Evolutionary conservation across 2,329 filamentous ascomycete species (phyloP).

Genomic region (Cytospora leucostoma): DNA sequence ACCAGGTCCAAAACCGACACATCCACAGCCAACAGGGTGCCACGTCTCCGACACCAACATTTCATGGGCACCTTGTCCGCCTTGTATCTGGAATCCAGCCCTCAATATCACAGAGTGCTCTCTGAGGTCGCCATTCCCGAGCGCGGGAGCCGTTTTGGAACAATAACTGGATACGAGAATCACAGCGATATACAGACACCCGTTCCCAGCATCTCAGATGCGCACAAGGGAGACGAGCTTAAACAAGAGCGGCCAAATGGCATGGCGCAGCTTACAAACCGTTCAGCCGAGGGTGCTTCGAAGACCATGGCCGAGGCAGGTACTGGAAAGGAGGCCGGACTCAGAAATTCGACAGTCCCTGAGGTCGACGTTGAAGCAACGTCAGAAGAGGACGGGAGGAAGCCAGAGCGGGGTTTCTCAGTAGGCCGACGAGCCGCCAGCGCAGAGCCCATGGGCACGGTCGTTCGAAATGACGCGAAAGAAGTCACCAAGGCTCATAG

Average conservation of each 20-base stretch:
- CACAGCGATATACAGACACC: not conserved
- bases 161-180: not conserved
- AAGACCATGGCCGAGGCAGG: not conserved
- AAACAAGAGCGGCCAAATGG: not conserved
- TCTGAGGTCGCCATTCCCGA: not conserved
- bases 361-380: not conserved
- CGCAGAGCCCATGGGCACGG: not conserved
- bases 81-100: not conserved
- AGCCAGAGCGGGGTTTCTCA: not conserved
- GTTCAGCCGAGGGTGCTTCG: not conserved
- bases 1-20: not conserved
- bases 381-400: not conserved
- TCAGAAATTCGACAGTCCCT: not conserved
- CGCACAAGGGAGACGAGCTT: not conserved
- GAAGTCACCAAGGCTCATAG: not conserved
- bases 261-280: not conserved
- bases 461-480: not conserved
- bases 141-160: not conserved
- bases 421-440: not conserved
- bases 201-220: not conserved
- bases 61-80: not conserved
- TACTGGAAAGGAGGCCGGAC: not conserved
- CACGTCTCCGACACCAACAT: not conserved
- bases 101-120: not conserved
- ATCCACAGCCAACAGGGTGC: not conserved